A percentile compares a stretch with the other conserved stretches of the same genome.
Evolutionary conservation across 163 green algal genomes (phyloP).

Genomic region (Picocystis sp.): DNA sequence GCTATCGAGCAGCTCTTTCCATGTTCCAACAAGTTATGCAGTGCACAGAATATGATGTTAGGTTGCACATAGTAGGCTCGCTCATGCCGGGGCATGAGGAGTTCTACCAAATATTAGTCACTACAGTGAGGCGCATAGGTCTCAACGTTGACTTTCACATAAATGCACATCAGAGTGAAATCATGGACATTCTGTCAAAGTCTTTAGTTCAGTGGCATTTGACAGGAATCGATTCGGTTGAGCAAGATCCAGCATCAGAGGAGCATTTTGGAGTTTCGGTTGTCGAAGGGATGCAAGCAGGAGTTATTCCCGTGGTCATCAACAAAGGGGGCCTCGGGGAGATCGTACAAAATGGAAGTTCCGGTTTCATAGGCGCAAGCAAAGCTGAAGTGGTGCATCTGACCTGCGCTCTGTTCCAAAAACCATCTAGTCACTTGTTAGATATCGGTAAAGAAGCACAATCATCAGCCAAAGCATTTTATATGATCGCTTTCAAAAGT

Average conservation of each 20-base stretch:
- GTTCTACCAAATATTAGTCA: too few relatives aligned
- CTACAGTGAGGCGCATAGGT: too few relatives aligned
- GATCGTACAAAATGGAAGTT: slow-evolving; percentile 13
- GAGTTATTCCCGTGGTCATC: slow-evolving; percentile 17
- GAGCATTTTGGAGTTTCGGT: slow-evolving; percentile 28
- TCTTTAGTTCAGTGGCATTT: slow-evolving; percentile 23
- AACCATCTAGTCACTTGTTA: too few relatives aligned
- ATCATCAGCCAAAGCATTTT: too few relatives aligned
- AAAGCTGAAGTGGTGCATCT: background rate
- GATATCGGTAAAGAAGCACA: too few relatives aligned
- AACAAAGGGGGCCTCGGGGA: slow-evolving; percentile 11
- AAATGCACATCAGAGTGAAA: too few relatives aligned
- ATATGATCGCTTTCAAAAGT: too few relatives aligned
- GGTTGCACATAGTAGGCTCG: too few relatives aligned
- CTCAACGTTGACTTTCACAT: background rate
- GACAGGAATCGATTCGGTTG: slow-evolving; percentile 11
- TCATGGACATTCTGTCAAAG: slow-evolving; percentile 2
- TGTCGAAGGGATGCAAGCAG: slow-evolving; percentile 18
- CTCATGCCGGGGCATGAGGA: too few relatives aligned
- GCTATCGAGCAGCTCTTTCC: slow-evolving; percentile 4
- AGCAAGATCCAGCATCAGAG: slow-evolving; percentile 15
- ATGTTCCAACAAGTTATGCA: too few relatives aligned
- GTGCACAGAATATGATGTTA: too few relatives aligned
- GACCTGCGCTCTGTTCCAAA: too few relatives aligned
- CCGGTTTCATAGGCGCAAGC: slow-evolving; percentile 5